Conservation (phyloP, 352 stramenopile species). For the Thraustochytrium aureum region DNA sequence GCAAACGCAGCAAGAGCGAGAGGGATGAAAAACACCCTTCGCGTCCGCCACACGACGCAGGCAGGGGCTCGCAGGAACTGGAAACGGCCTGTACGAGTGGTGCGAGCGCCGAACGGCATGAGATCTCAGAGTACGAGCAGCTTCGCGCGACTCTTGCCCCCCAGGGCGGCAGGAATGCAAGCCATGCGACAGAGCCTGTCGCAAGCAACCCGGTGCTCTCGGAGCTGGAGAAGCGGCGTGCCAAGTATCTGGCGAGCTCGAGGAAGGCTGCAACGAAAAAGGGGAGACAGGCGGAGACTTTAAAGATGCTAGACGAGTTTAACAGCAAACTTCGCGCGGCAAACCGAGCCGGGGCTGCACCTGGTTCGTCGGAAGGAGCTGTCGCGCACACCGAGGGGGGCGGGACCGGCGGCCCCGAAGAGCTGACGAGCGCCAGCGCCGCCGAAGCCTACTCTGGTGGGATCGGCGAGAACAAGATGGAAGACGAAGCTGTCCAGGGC, state of each 20-base stretch:
- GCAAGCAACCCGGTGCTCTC: no score
- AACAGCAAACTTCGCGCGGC: conserved; percentile 12
- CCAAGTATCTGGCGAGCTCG: conserved; percentile 37
- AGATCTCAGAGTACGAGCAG: no score
- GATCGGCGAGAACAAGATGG: conserved; percentile 51
- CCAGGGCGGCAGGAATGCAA: no score
- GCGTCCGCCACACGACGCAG: no score
- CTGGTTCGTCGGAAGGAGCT: not conserved
- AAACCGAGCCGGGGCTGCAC: not conserved
- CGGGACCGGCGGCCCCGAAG: no score
- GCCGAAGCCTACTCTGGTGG: conserved; percentile 11
- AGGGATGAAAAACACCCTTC: no score
- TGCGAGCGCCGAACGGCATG: no score
- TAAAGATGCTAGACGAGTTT: conserved; percentile 35
- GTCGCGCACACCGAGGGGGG: not conserved
- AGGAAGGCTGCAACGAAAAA: not conserved
- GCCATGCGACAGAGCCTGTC: no score
- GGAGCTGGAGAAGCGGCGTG: conserved; percentile 33
- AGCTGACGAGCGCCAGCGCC: not conserved
- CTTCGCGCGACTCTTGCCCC: no score
- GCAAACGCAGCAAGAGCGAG: no score
- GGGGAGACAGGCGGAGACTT: not conserved
- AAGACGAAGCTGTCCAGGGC: conserved; percentile 19
- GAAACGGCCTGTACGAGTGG: no score
- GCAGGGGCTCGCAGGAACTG: no score